Percentiles rank a stretch among this genome's conserved stretches.
These are phyloP conservation scores for Aspergillus homomorphus DNA, from an alignment of 495 filamentous ascomycete species.

Conservation along the genomic window DNA sequence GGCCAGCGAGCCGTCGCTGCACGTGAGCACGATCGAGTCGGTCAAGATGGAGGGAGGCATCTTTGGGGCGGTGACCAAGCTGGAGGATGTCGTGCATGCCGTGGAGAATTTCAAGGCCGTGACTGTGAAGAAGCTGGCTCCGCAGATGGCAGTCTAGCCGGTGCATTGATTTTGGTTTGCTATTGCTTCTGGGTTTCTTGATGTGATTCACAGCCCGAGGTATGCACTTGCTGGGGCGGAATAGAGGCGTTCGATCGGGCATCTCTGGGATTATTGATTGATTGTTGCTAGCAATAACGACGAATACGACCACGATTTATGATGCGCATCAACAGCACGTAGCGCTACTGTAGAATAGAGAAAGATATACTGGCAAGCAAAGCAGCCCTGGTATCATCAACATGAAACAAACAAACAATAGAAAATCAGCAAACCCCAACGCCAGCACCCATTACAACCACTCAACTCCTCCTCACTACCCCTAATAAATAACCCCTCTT, in stretches of 20 bases:
- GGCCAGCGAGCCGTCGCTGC: constrained; percentile 48
- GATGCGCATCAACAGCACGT: background rate
- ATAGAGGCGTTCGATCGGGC: background rate
- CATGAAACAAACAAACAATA: no score
- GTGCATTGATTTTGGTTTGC: no score
- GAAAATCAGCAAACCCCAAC: background rate
- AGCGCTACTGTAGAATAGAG: background rate
- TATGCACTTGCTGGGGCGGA: constrained; percentile 3
- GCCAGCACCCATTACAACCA: background rate
- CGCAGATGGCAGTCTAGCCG: constrained; percentile 37
- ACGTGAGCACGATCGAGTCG: constrained; percentile 48
- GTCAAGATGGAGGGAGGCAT: constrained; percentile 59
- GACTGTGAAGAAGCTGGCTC: constrained; percentile 46
- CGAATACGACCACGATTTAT: constrained; percentile 6
- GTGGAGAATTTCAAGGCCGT: constrained; percentile 44
- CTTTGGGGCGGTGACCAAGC: constrained; percentile 50
- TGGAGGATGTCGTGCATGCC: constrained; percentile 49
- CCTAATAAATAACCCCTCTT: background rate
- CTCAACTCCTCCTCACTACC: background rate
- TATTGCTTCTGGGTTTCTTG: constrained; percentile 2
- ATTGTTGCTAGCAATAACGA: constrained; percentile 7
- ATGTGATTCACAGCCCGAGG: background rate
- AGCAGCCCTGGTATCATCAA: constrained; percentile 1
- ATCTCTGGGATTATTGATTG: background rate
- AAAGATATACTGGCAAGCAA: background rate